These are phyloP conservation scores for Berkeleyomyces basicola DNA, from an alignment of 2,329 filamentous ascomycete genomes.

Conservation along the genomic window DNA sequence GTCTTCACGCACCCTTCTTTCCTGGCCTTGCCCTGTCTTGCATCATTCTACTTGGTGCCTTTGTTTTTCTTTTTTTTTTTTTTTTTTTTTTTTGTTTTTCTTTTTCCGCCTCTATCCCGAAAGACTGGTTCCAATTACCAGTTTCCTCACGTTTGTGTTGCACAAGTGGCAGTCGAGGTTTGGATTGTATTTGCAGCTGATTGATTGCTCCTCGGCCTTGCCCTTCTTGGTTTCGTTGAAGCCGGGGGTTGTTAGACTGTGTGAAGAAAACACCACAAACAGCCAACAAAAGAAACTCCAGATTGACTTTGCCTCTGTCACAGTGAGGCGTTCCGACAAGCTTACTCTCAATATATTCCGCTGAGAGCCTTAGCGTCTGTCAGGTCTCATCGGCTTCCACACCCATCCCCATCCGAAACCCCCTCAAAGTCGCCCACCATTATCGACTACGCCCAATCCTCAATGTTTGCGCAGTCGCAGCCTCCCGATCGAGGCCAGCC, in stretches of 20 bases:
- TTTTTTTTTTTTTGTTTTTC: background rate
- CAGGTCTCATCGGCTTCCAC: background rate
- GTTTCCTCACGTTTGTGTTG: background rate
- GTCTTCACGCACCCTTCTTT: background rate
- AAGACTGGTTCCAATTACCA: background rate
- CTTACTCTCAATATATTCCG: no score
- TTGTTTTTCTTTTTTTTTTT: background rate
- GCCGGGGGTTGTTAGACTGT: background rate
- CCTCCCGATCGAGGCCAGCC: constrained; percentile 6
- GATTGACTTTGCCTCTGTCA: no score
- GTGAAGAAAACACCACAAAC: background rate
- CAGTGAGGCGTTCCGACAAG: no score
- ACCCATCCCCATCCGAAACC: background rate
- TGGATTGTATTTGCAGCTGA: background rate
- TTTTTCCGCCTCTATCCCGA: background rate
- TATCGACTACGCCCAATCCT: constrained; percentile 8
- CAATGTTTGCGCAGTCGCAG: constrained; percentile 12
- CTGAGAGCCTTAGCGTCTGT: background rate
- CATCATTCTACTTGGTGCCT: background rate
- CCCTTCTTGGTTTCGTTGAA: background rate
- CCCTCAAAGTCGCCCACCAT: constrained; percentile 7
- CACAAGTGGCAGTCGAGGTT: background rate
- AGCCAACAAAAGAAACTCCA: background rate
- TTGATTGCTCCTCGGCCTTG: background rate
- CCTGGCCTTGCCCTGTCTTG: background rate